These are phyloP conservation scores for Cymbopogon flexuosus DNA, from an alignment of 202 grass and related monocot genomes.

Conservation along the genomic window DNA sequence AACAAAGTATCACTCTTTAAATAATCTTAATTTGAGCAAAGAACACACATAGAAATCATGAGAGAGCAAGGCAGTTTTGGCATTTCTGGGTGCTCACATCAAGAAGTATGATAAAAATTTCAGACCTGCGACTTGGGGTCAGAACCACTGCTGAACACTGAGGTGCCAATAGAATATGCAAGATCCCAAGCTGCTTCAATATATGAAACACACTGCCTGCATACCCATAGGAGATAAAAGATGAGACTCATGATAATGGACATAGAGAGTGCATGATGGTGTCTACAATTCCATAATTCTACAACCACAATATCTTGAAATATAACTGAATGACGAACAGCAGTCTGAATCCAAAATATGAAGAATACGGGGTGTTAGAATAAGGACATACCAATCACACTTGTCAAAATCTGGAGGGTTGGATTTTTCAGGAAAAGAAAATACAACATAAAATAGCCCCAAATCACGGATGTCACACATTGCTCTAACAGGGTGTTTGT, in stretches of 20 bases:
- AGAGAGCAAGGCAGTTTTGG: not conserved
- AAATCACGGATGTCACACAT: conserved; percentile 61
- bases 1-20: not conserved
- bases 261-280: not conserved
- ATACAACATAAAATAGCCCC: conserved; percentile 76
- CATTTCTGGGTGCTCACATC: not conserved
- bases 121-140: conserved; percentile 38
- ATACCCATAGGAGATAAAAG: conserved; percentile 26
- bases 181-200: conserved; percentile 82
- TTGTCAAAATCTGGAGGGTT: conserved; percentile 50
- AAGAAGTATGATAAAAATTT: not conserved
- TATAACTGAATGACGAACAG: not conserved
- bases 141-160: conserved; percentile 53
- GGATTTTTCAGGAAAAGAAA: conserved; percentile 65
- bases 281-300: not conserved
- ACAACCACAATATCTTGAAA: not conserved
- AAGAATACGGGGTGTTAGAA: conserved; percentile 1
- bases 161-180: conserved; percentile 52
- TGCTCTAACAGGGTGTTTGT: conserved; percentile 72
- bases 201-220: conserved; percentile 63
- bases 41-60: not conserved
- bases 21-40: not conserved
- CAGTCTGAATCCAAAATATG: not conserved
- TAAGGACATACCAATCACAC: conserved; percentile 59
- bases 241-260: conserved; percentile 16